phyloP scores from a whole-genome alignment of 2,329 filamentous ascomycete species.

The Hypoxylon sp. region DNA sequence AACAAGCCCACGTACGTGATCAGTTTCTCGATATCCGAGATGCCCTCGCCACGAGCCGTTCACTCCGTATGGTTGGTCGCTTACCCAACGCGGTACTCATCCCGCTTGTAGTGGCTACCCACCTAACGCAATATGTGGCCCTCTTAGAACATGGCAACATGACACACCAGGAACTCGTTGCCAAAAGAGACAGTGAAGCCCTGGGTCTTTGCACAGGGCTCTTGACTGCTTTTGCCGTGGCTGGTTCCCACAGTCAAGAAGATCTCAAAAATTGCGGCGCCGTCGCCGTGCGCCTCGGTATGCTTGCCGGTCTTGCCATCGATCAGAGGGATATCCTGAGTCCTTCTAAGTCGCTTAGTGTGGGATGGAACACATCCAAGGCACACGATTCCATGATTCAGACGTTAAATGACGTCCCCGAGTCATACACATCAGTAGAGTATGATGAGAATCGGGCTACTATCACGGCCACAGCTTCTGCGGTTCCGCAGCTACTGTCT shows the following conservation, averaged over 20 bases:
- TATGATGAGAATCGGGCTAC: slow-evolving; percentile 58
- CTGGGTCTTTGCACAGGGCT: slow-evolving; percentile 50
- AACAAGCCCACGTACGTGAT: slow-evolving; percentile 4
- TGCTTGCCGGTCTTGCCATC: slow-evolving; percentile 57
- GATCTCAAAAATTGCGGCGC: slow-evolving; percentile 56
- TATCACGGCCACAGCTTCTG: slow-evolving; percentile 47
- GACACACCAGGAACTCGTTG: slow-evolving; percentile 12
- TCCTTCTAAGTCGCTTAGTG: slow-evolving; percentile 41
- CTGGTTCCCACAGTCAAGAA: slow-evolving; percentile 46
- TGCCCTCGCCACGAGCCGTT: slow-evolving; percentile 17
- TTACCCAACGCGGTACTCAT: slow-evolving; percentile 14
- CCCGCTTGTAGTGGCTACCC: slow-evolving; percentile 16
- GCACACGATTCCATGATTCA: slow-evolving; percentile 37
- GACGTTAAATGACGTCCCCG: slow-evolving; percentile 4
- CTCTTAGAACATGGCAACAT: not conserved
- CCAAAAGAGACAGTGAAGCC: slow-evolving; percentile 33
- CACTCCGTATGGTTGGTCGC: slow-evolving; percentile 4
- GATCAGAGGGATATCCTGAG: slow-evolving; percentile 46
- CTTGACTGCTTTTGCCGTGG: slow-evolving; percentile 57
- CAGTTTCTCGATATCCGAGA: slow-evolving; percentile 19
- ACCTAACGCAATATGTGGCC: slow-evolving; percentile 2
- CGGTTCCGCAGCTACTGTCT: slow-evolving; percentile 39
- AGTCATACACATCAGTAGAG: slow-evolving; percentile 21
- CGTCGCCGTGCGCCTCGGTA: slow-evolving; percentile 57
- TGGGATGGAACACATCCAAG: slow-evolving; percentile 46